A percentile compares a stretch with the other conserved stretches of the same genome.
Conservation (phyloP, 495 filamentous ascomycete species). For the Penicillium simplicissimum region DNA sequence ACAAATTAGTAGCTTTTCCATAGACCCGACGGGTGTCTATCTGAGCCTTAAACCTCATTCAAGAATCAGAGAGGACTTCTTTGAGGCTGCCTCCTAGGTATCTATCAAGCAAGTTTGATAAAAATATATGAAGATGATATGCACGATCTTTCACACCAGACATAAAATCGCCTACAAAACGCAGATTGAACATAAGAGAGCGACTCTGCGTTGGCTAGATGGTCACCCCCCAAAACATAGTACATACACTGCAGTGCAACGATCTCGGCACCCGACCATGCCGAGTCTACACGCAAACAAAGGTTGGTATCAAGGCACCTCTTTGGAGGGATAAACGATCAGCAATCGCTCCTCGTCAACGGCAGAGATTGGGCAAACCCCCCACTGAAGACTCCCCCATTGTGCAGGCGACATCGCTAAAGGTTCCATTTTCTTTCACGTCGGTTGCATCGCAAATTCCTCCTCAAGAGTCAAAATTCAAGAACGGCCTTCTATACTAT, state of each 20-base stretch:
- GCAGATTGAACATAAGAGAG: constrained; percentile 19
- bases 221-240: constrained; percentile 31
- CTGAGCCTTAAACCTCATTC: too few relatives aligned
- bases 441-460: constrained; percentile 12
- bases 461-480: not conserved
- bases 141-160: not conserved
- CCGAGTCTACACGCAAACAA: constrained; percentile 20
- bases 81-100: not conserved
- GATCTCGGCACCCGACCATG: constrained; percentile 20
- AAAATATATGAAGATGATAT: not conserved
- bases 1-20: too few relatives aligned
- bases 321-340: constrained; percentile 12
- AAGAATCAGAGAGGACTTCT: too few relatives aligned
- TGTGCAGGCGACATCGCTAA: constrained; percentile 15
- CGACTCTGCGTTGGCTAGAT: constrained; percentile 30
- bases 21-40: too few relatives aligned
- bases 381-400: constrained; percentile 14
- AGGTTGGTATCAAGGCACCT: constrained; percentile 37
- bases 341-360: constrained; percentile 13
- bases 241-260: constrained; percentile 30
- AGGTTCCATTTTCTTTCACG: constrained; percentile 11
- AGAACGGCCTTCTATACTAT: constrained; percentile 5
- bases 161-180: not conserved
- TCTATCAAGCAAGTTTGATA: not conserved
- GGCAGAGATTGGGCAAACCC: not conserved